Evolutionary conservation across 345 rosid genomes (phyloP), one percentile per base, ranked within the genome.

Genomic region (Heritiera littoralis): DNA sequence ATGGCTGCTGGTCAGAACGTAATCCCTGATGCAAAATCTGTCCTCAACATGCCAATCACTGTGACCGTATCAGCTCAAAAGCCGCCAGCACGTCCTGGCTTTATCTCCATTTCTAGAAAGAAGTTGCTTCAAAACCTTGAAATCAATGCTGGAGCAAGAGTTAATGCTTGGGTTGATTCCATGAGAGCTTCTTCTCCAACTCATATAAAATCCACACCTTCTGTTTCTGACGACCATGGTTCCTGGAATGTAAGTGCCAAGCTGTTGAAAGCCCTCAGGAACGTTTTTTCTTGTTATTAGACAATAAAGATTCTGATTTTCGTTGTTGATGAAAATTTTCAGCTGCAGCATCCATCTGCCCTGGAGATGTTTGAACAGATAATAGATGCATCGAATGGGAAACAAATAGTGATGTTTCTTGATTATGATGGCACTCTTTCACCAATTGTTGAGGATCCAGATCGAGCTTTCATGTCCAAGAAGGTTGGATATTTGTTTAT

Each of bases 371-470:
- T 95, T 51, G 89, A 88, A 76, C 82, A 86, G 66, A 95, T 95
- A 65, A 86, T 82, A 18, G 87, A 87, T 66, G 90, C 88, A 63
- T 91, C 99, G 0, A 79, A 66, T 75, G 99, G 98, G 75, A 95
- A 95, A 79, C 90, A 95, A 70, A 92, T 95, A 14, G 97, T 92
- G 10, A 90, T 95, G 98, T 95, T 95, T 79, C 85, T 95, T 51
- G 99, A 95, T 59, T 95, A 95, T 28, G 99, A 95, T 58, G 99
- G 99, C 59, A 95, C 99, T 15, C 97, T 95, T 65, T 95, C 99
- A 1, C 99, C 99, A 18, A 95, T 95, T 51, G 99, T 95, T 17
- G 90, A 89, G 52, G 94, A 95, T 72, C 99, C 99, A 6, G 99
- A 95, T 71, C 81, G 82, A 83, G 99, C 99, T 82, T 95, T 89